Evolutionary conservation across 106 monocot genomes (phyloP).

Genomic region (Xerophyta viscosa): DNA sequence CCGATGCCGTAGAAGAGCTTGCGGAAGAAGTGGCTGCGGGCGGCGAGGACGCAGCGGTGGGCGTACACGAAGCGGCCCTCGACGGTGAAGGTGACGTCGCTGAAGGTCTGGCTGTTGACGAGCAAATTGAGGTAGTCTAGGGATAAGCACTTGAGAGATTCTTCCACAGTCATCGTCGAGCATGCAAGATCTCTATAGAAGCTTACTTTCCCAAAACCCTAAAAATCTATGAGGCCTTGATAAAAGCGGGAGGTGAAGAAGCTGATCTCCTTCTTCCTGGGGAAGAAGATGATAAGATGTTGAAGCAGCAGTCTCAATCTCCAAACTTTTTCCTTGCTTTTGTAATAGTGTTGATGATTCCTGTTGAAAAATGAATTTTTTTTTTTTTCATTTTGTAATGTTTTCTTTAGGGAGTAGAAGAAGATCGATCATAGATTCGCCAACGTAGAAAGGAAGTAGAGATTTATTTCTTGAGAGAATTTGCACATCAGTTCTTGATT

Average conservation of each 20-base stretch:
- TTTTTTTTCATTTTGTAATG: too few species aligned
- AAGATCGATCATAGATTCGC: too few species aligned
- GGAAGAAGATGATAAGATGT: too few species aligned
- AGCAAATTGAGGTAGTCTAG: constrained; percentile 94
- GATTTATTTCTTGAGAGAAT: too few species aligned
- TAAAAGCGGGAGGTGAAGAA: background rate
- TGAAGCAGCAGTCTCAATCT: background rate
- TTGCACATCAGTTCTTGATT: too few species aligned
- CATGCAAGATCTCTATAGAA: background rate
- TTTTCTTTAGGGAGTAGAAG: too few species aligned
- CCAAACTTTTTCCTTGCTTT: background rate
- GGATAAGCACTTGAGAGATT: constrained; percentile 69
- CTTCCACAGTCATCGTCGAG: constrained; percentile 48
- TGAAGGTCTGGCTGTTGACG: constrained; percentile 90
- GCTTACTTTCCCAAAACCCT: background rate
- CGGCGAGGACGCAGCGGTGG: constrained; percentile 85
- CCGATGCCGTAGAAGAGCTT: constrained; percentile 76
- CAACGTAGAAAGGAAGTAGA: too few species aligned
- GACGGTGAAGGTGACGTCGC: constrained; percentile 82
- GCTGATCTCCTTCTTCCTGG: too few species aligned
- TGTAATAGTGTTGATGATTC: too few species aligned
- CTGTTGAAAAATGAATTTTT: background rate
- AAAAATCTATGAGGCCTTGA: background rate
- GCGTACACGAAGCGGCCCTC: constrained; percentile 84
- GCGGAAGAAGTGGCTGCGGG: constrained; percentile 75